Evolutionary conservation across 164 flowering plant species (phyloP).

Genomic region (Chloranthus sessilifolius): DNA sequence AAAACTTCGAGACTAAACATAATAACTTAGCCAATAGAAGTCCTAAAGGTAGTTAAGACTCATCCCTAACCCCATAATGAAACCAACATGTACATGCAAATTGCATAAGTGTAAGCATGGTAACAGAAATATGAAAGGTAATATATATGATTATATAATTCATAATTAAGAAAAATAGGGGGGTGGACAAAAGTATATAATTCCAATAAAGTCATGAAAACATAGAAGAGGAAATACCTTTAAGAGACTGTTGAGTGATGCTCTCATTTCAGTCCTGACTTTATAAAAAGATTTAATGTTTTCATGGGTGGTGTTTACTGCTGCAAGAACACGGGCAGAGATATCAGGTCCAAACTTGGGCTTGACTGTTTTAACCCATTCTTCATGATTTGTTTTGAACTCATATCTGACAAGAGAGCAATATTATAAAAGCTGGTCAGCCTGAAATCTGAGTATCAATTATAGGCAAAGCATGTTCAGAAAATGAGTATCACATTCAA

Average conservation of each 20-base stretch:
- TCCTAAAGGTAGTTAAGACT: no score
- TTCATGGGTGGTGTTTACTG: constrained; percentile 47
- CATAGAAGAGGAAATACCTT: constrained; percentile 44
- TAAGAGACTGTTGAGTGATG: constrained; percentile 62
- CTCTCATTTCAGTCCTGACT: constrained; percentile 77
- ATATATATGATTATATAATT: no score
- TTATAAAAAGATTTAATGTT: constrained; percentile 64
- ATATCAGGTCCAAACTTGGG: constrained; percentile 64
- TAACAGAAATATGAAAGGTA: no score
- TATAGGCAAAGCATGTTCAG: no score
- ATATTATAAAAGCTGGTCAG: constrained; percentile 12
- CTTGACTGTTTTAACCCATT: constrained; percentile 74
- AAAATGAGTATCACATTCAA: no score
- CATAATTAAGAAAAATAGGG: no score
- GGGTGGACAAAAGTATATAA: neutral
- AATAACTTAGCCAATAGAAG: no score
- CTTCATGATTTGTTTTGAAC: constrained; percentile 89
- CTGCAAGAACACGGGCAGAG: constrained; percentile 56
- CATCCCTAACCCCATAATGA: no score
- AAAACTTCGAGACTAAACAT: no score
- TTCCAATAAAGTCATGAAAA: neutral
- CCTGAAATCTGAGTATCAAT: no score
- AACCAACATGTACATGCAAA: no score
- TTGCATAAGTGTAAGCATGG: no score
- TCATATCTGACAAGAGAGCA: constrained; percentile 57